A percentile compares a stretch with the other conserved stretches of the same genome.
Evolutionary conservation across 257 asterid genomes (phyloP).

Genomic region (Solanum pimpinellifolium): DNA sequence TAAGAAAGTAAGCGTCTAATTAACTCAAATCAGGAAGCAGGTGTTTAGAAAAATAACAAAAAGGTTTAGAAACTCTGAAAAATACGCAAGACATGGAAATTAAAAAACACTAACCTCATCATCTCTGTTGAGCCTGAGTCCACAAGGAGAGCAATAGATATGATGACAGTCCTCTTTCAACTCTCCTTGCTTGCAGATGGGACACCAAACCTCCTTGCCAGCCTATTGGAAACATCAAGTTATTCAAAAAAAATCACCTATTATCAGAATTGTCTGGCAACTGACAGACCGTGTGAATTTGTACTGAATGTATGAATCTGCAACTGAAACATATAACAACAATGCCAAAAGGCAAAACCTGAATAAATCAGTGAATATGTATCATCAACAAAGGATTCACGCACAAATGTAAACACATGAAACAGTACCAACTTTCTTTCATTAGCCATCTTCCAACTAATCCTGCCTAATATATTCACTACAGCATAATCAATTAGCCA

Average conservation of each 20-base stretch:
- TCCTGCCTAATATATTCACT: neutral
- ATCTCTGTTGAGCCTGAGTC: slow-evolving; percentile 46
- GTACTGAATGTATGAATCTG: neutral
- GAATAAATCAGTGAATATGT: neutral
- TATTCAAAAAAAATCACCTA: neutral
- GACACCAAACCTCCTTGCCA: slow-evolving; percentile 70
- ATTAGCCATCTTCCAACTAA: neutral
- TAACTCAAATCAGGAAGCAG: neutral
- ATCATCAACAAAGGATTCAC: neutral
- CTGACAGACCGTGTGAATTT: neutral
- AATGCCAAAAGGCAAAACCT: neutral
- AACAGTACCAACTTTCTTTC: neutral
- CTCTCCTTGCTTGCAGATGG: slow-evolving; percentile 79
- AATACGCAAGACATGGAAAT: neutral
- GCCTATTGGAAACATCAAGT: slow-evolving; percentile 28
- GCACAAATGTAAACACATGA: neutral
- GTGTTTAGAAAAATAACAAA: neutral
- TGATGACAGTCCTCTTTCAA: slow-evolving; percentile 39
- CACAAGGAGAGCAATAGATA: slow-evolving; percentile 58
- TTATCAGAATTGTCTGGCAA: neutral
- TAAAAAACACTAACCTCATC: slow-evolving; percentile 44
- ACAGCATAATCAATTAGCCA: neutral
- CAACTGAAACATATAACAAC: neutral
- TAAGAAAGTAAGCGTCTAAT: neutral
- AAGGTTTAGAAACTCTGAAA: neutral